These are phyloP conservation scores for Suillus hirtellus DNA, from an alignment of 768 basidiomycete genomes.

Conservation along the genomic window DNA sequence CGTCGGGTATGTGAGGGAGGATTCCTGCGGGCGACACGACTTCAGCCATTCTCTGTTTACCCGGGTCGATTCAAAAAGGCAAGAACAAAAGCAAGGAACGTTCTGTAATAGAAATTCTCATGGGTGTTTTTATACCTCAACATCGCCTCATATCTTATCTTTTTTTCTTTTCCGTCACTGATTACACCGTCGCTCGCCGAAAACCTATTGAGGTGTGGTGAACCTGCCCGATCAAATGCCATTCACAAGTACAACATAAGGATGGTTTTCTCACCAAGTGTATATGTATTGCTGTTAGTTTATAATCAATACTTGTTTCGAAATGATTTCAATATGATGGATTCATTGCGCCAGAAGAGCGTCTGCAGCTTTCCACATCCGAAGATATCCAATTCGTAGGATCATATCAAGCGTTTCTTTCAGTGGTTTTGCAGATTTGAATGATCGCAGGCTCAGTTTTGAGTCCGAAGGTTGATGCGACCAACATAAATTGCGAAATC, in stretches of 20 bases:
- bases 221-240: neutral
- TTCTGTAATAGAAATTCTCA: neutral
- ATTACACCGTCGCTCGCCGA: neutral
- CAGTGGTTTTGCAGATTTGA: too few relatives aligned
- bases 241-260: too few relatives aligned
- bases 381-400: too few relatives aligned
- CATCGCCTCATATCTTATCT: neutral
- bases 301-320: too few relatives aligned
- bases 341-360: too few relatives aligned
- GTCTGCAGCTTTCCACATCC: too few relatives aligned
- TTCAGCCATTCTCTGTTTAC: slow-evolving; percentile 25
- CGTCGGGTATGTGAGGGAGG: slow-evolving; percentile 38
- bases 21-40: slow-evolving; percentile 29
- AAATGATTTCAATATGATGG: too few relatives aligned
- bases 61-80: neutral
- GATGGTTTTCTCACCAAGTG: too few relatives aligned
- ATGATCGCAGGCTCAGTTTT: neutral
- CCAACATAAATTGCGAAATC: neutral
- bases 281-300: too few relatives aligned
- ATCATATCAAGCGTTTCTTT: too few relatives aligned
- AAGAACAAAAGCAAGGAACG: neutral
- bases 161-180: neutral
- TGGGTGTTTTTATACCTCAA: neutral
- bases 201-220: neutral
- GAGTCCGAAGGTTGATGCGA: neutral